Evolutionary conservation across 2,329 filamentous ascomycete species (phyloP), one percentile per base, ranked within the genome.

Genomic region (Graphiopsis chlorocephala): DNA sequence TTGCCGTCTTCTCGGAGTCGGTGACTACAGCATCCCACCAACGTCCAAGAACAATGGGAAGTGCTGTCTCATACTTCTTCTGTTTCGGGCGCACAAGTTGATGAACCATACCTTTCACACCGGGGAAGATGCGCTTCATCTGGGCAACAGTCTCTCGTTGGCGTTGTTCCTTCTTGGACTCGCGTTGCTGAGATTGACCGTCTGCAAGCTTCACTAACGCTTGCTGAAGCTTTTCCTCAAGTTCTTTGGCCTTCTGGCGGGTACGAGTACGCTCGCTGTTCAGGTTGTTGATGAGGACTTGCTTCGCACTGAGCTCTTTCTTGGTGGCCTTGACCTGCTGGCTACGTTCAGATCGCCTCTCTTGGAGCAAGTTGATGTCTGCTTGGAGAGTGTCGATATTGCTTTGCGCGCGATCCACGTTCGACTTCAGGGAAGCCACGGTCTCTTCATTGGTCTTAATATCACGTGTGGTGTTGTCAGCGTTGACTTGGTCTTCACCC

Each of bases 1-100:
- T 89, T 29, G 92, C 95, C 0, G 91, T 95, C 79, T 95, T 96
- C 78, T 98, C 93, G 1, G 92, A 94, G 72, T 99, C 95, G 11
- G 98, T 94, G 57, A 99, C 88, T 50, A 99, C 90, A 0, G 93
- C 91, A 76, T 99, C 94, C 75, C 97, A 97, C 74, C 98, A 91
- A 63, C 92, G 88, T 59, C 95, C 95, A 4, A 99, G 86, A 7
- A 96, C 93, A 25, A 92, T 96, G 72, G 92, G 92, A 68, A 99
- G 91, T 53, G 95, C 95, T 70, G 95, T 92, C 68, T 95, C 91
- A 73, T 89, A 99, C 77, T 97, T 98, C 79, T 96, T 97, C 80
- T 97, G 92, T 78, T 97, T 98, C 1, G 95, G 94, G 69, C 92
- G 93, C 80, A 95, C 97, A 48, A 99, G 85, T 69, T 97, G 92